These are phyloP conservation scores for Starmerella roubikii DNA, from an alignment of 805 yeast genomes.

Conservation along the genomic window DNA sequence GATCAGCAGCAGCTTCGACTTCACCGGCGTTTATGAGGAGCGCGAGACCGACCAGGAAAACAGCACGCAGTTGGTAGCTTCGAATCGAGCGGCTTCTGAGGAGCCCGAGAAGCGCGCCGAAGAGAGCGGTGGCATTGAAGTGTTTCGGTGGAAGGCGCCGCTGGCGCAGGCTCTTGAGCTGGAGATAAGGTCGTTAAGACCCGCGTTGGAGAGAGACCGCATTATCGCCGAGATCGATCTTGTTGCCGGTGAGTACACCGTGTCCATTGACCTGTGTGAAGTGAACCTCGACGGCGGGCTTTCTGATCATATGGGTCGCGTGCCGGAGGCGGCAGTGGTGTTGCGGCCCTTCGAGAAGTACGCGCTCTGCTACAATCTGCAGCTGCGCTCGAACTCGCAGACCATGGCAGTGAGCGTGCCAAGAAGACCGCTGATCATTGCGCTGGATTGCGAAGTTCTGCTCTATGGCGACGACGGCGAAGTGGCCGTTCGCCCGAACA, in stretches of 20 bases:
- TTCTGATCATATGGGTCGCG: slow-evolving; percentile 12
- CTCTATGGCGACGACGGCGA: not conserved
- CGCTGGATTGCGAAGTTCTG: slow-evolving; percentile 14
- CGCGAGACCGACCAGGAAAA: not conserved
- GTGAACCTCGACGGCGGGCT: slow-evolving; percentile 17
- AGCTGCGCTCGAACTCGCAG: slow-evolving; percentile 12
- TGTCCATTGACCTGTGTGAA: slow-evolving; percentile 6
- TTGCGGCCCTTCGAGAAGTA: slow-evolving; percentile 10
- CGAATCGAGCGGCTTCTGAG: not conserved
- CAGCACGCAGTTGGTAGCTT: not conserved
- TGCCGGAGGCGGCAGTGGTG: slow-evolving; percentile 9
- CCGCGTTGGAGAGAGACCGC: slow-evolving; percentile 19
- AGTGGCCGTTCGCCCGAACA: slow-evolving; percentile 1
- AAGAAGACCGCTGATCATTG: slow-evolving; percentile 12
- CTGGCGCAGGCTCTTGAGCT: slow-evolving; percentile 17
- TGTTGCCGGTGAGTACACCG: slow-evolving; percentile 8
- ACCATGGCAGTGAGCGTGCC: slow-evolving; percentile 4
- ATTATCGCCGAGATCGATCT: slow-evolving; percentile 20
- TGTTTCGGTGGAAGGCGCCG: slow-evolving; percentile 12
- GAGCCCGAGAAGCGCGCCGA: not conserved
- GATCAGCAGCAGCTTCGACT: not conserved
- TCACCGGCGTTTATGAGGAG: not conserved
- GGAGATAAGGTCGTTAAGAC: slow-evolving; percentile 19
- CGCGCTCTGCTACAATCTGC: slow-evolving; percentile 16
- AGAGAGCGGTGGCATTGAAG: slow-evolving; percentile 5